Evolutionary conservation across 805 yeast genomes (phyloP).

Genomic region (Osmozyma mogii): DNA sequence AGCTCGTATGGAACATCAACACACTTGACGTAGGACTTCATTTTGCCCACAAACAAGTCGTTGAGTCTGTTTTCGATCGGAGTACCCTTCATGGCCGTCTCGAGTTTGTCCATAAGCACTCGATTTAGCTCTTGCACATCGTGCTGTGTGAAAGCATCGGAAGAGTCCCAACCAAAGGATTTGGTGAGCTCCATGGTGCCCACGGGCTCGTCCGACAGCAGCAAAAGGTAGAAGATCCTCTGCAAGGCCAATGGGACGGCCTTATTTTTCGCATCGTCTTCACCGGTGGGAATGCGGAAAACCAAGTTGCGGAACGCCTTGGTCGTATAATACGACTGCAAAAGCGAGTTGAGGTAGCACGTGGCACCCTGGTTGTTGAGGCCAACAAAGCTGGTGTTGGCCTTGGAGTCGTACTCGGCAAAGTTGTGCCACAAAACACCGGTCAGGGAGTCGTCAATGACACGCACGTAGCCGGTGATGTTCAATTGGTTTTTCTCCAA

Average conservation of each 20-base stretch:
- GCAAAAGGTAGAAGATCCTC: slow-evolving; percentile 73
- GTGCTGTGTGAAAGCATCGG: slow-evolving; percentile 94
- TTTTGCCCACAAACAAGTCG: slow-evolving; percentile 88
- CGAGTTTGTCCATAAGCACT: slow-evolving; percentile 89
- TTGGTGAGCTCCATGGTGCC: slow-evolving; percentile 82
- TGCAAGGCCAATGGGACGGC: slow-evolving; percentile 78
- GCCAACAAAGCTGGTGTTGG: slow-evolving; percentile 86
- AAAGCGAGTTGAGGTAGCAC: slow-evolving; percentile 85
- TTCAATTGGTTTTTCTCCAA: slow-evolving; percentile 52
- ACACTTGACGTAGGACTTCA: slow-evolving; percentile 92
- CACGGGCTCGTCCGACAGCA: slow-evolving; percentile 65
- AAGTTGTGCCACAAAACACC: slow-evolving; percentile 94
- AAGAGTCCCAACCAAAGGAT: slow-evolving; percentile 95
- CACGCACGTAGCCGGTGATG: slow-evolving; percentile 68
- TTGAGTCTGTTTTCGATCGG: slow-evolving; percentile 49
- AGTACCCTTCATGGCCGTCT: slow-evolving; percentile 85
- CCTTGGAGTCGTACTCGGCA: slow-evolving; percentile 75
- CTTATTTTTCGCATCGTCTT: slow-evolving; percentile 4
- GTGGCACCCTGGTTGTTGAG: slow-evolving; percentile 97
- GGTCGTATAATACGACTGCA: slow-evolving; percentile 88
- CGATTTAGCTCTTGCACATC: slow-evolving; percentile 96
- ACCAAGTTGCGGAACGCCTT: slow-evolving; percentile 75
- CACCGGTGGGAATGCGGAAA: slow-evolving; percentile 78
- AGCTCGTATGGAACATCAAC: slow-evolving; percentile 90
- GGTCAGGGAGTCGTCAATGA: slow-evolving; percentile 77